A percentile compares a stretch with the other conserved stretches of the same genome.
These are phyloP conservation scores for Thermothelomyces thermophilus DNA, from an alignment of 2,329 filamentous ascomycete genomes.

Conservation along the genomic window DNA sequence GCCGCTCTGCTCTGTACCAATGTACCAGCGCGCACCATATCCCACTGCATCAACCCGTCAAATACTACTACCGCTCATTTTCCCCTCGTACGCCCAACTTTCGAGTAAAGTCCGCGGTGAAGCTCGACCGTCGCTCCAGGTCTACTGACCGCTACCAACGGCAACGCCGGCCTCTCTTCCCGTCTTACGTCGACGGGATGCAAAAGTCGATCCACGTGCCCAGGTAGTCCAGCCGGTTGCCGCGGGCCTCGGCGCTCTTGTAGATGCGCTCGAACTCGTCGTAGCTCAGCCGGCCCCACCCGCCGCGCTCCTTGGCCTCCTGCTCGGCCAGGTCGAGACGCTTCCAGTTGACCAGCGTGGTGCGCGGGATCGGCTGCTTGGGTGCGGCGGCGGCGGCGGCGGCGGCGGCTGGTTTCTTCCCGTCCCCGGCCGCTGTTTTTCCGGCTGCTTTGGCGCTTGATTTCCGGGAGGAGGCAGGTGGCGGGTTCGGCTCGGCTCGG, in stretches of 20 bases:
- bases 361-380: constrained; percentile 24
- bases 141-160: no score
- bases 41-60: no score
- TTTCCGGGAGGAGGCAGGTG: background rate
- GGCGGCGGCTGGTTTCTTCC: background rate
- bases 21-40: no score
- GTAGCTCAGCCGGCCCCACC: constrained; percentile 70
- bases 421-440: background rate
- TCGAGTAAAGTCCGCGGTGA: no score
- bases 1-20: no score
- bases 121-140: no score
- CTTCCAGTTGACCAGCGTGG: constrained; percentile 43
- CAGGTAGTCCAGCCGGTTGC: constrained; percentile 67
- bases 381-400: background rate
- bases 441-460: background rate
- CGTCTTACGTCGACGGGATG: constrained; percentile 43
- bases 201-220: constrained; percentile 87
- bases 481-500: background rate
- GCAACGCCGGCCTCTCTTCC: no score
- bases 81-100: no score
- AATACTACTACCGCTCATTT: no score
- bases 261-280: constrained; percentile 75
- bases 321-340: constrained; percentile 58
- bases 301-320: constrained; percentile 65
- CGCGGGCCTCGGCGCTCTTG: constrained; percentile 55